Evolutionary conservation across 495 filamentous ascomycete species (phyloP).

Genomic region (Tuber umbilicatum): DNA sequence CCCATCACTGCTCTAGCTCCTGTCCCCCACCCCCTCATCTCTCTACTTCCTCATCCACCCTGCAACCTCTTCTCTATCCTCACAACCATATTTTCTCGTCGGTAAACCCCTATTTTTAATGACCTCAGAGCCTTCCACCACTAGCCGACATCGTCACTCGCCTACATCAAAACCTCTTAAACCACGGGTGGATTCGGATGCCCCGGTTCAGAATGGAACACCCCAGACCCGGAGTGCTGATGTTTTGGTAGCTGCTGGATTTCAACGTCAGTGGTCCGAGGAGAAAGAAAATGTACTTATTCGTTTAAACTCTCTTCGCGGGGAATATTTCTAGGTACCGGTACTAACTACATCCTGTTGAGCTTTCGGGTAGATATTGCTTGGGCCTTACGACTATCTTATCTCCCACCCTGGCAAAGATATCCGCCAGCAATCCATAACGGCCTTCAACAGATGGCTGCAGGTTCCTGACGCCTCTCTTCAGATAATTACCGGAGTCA

Average conservation of each 20-base stretch:
- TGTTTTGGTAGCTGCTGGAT: conserved; percentile 29
- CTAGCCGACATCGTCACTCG: background rate
- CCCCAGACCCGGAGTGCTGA: conserved; percentile 25
- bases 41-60: background rate
- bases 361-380: conserved; percentile 52
- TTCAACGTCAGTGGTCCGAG: conserved; percentile 53
- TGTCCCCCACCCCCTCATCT: background rate
- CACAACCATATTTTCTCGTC: background rate
- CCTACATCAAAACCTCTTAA: background rate
- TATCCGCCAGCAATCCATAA: conserved; percentile 74
- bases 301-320: background rate
- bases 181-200: background rate
- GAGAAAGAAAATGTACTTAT: conserved; percentile 56
- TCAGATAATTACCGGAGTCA: conserved; percentile 74
- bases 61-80: background rate
- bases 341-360: background rate
- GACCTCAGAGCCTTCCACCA: background rate
- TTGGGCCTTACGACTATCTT: conserved; percentile 85
- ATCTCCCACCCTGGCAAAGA: conserved; percentile 83
- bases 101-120: background rate
- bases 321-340: background rate
- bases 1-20: background rate
- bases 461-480: conserved; percentile 72
- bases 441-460: conserved; percentile 86
- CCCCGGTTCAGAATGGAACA: background rate